Evolutionary conservation across 2,329 filamentous ascomycete species (phyloP), one percentile per base, ranked within the genome.

Genomic region (Claviceps sp.): DNA sequence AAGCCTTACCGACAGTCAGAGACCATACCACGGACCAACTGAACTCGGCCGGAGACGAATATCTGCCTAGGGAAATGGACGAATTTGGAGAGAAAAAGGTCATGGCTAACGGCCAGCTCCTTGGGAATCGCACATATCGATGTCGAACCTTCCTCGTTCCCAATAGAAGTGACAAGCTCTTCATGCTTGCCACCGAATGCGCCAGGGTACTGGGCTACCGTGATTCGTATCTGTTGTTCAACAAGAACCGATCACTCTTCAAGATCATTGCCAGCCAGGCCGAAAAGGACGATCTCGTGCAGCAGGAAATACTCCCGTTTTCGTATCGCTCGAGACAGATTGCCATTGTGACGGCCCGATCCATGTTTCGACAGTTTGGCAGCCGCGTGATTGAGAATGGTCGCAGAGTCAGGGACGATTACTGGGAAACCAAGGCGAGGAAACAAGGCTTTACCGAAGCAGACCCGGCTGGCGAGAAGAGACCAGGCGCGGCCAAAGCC

Each of bases 371-470:
- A 44, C 93, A 98, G 67, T 98, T 98, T 67, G 93, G 93, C 48
- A 96, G 90, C 67, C 81, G 93, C 56, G 85, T 98, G 50, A 93
- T 98, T 57, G 82, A 87, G 38, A 87, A 90, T 62, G 93, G 93
- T 37, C 80, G 91, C 56, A 78, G 93, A 53, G 93, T 98, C 43
- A 84, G 93, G 48, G 93, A 98, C 69, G 93, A 98, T 66, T 98
- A 98, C 69, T 98, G 93, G 93, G 93, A 97, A 68, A 87, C 85
- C 63, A 97, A 97, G 70, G 93, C 93, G 7, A 79, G 87, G 47
- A 98, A 97, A 70, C 93, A 98, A 69, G 93, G 93, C 11, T 98
- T 98, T 65, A 98, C 93, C 1, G 93, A 98, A 66, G 89, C 94
- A 56, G 93, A 98, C 67, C 77, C 90, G 49, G 93, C 93, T 4